A percentile compares a stretch with the other conserved stretches of the same genome.
Conservation (phyloP, 371 early-diverging fungal species). For the Choanephora cucurbitarum region DNA sequence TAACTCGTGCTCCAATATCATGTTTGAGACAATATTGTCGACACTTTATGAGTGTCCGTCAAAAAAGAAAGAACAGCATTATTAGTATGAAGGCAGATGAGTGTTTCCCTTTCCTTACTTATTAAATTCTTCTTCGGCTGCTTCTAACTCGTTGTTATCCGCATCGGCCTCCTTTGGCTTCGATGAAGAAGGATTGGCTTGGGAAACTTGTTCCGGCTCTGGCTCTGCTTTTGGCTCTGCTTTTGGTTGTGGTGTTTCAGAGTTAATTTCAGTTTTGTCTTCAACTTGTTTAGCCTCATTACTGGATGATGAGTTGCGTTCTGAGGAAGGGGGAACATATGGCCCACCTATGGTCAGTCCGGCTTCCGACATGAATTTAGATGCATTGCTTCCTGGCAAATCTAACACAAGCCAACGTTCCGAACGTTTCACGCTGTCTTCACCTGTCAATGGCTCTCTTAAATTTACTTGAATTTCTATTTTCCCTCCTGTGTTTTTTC, state of each 20-base stretch:
- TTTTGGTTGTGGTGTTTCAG: background rate
- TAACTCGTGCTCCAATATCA: conserved; percentile 78
- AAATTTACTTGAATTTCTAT: conserved; percentile 69
- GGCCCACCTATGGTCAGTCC: conserved; percentile 29
- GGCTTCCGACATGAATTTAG: conserved; percentile 21
- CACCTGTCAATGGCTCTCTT: conserved; percentile 64
- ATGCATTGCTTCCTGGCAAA: conserved; percentile 38
- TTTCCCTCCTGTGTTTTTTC: conserved; percentile 71
- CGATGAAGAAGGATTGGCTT: too few relatives aligned
- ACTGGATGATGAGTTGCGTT: too few relatives aligned
- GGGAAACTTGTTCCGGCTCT: too few relatives aligned
- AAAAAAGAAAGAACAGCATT: conserved; percentile 1
- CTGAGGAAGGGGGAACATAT: background rate
- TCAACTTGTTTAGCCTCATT: background rate
- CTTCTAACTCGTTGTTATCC: conserved; percentile 38
- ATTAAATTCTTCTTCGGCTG: conserved; percentile 56
- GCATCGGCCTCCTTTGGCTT: background rate
- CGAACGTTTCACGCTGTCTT: conserved; percentile 61
- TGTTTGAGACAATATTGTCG: conserved; percentile 74
- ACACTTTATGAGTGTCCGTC: too few relatives aligned
- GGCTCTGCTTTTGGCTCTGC: too few relatives aligned
- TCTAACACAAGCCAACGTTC: conserved; percentile 77
- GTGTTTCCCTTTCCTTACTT: conserved; percentile 21
- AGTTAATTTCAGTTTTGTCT: conserved; percentile 7
- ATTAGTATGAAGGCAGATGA: background rate